A percentile compares a stretch with the other conserved stretches of the same genome.
Conservation (phyloP, 768 basidiomycete genomes). For the Crassisporium funariophilum region DNA sequence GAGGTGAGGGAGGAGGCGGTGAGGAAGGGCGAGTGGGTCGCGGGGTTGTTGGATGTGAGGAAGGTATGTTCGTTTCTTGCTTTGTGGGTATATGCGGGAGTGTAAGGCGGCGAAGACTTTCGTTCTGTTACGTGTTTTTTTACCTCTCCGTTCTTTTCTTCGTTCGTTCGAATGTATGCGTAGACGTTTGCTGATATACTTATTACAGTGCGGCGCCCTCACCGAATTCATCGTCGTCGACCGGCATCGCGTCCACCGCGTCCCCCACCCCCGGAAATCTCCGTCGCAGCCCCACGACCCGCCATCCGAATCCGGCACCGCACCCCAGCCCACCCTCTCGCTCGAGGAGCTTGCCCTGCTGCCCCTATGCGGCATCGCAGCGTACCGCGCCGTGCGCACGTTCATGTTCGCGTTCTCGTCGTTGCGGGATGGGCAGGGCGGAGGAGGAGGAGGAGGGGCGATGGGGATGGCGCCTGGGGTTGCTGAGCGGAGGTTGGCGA, state of each 20-base stretch:
- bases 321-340: conserved; percentile 29
- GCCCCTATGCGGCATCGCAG: conserved; percentile 77
- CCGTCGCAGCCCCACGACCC: conserved; percentile 23
- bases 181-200: conserved; percentile 18
- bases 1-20: conserved; percentile 69
- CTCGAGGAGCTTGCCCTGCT: conserved; percentile 81
- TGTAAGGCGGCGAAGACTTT: neutral
- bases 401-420: conserved; percentile 52
- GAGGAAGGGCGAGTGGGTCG: conserved; percentile 83
- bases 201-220: conserved; percentile 75
- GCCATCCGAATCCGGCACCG: conserved; percentile 9
- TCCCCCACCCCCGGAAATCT: conserved; percentile 58
- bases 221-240: conserved; percentile 89
- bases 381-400: conserved; percentile 79
- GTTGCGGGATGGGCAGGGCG: conserved; percentile 6
- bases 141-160: conserved; percentile 2
- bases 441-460: too few relatives aligned
- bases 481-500: conserved; percentile 6
- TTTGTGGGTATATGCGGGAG: neutral
- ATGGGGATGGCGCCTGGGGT: neutral
- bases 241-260: conserved; percentile 71
- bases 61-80: conserved; percentile 58
- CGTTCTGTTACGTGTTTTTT: conserved; percentile 2
- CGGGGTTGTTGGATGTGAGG: conserved; percentile 74
- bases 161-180: conserved; percentile 1